phyloP scores from a whole-genome alignment of 495 filamentous ascomycete genomes.

The Hyaloscypha variabilis region DNA sequence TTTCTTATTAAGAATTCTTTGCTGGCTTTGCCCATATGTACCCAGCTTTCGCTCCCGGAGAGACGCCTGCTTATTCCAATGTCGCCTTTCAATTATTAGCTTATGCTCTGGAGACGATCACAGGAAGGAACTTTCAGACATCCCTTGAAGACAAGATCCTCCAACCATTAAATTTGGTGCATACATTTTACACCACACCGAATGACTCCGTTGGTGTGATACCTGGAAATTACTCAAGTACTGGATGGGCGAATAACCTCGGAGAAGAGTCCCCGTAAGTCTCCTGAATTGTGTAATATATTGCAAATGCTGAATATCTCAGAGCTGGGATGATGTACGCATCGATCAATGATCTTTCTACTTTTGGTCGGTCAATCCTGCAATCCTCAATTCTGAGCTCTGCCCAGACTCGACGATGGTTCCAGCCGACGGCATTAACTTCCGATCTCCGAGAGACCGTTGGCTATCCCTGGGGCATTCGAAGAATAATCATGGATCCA shows the following conservation, averaged over 20 bases:
- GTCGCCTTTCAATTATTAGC: constrained; percentile 55
- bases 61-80: constrained; percentile 59
- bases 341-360: constrained; percentile 50
- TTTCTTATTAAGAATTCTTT: constrained; percentile 39
- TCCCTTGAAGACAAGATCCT: constrained; percentile 48
- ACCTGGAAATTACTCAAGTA: constrained; percentile 32
- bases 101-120: constrained; percentile 56
- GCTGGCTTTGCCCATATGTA: constrained; percentile 44
- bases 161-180: constrained; percentile 44
- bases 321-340: constrained; percentile 63
- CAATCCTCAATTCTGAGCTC: constrained; percentile 47
- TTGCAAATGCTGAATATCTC: neutral
- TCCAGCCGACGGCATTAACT: constrained; percentile 57
- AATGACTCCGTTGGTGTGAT: constrained; percentile 37
- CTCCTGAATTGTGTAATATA: neutral
- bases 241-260: constrained; percentile 7
- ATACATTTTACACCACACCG: constrained; percentile 41
- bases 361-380: constrained; percentile 57
- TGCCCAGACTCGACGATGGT: constrained; percentile 53
- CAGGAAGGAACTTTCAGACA: constrained; percentile 43
- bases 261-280: constrained; percentile 15
- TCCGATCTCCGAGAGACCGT: constrained; percentile 47
- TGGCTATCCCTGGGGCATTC: constrained; percentile 63
- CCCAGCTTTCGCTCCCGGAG: constrained; percentile 48
- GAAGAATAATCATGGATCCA: constrained; percentile 36